Percentiles rank a stretch among this genome's conserved stretches.
These are phyloP conservation scores for Wakefieldia striispora DNA, from an alignment of 768 basidiomycete genomes.

Conservation along the genomic window DNA sequence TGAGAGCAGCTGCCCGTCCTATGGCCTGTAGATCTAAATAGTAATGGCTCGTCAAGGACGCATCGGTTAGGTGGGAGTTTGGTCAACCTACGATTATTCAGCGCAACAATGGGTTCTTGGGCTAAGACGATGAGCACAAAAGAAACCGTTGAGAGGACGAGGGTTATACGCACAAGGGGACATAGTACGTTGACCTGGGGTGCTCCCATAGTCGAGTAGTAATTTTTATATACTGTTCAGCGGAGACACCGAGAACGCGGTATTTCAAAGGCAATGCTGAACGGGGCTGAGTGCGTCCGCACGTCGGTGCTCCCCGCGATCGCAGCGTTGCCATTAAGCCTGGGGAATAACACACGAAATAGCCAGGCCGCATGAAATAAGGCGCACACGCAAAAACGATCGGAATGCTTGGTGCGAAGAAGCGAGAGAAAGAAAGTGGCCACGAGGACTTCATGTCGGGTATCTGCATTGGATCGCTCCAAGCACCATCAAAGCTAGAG, in stretches of 20 bases:
- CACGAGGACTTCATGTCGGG: slow-evolving; percentile 38
- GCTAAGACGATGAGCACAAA: slow-evolving; percentile 19
- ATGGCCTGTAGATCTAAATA: slow-evolving; percentile 53
- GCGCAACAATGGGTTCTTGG: slow-evolving; percentile 30
- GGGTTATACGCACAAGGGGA: slow-evolving; percentile 13
- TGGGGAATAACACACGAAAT: slow-evolving; percentile 28
- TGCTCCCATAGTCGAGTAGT: slow-evolving; percentile 13
- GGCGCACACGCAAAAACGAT: slow-evolving; percentile 36
- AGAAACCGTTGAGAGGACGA: not conserved
- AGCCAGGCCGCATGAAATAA: slow-evolving; percentile 30
- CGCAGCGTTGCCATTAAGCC: slow-evolving; percentile 27
- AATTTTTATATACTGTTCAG: slow-evolving; percentile 31
- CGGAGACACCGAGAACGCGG: slow-evolving; percentile 20
- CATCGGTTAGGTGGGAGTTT: not conserved
- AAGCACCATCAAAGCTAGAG: slow-evolving; percentile 25
- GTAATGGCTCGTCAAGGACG: not conserved
- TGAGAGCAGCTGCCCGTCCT: slow-evolving; percentile 42
- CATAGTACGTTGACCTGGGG: slow-evolving; percentile 21
- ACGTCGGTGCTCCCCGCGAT: slow-evolving; percentile 26
- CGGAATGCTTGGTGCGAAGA: slow-evolving; percentile 32
- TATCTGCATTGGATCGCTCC: slow-evolving; percentile 37
- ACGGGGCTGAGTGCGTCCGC: slow-evolving; percentile 25
- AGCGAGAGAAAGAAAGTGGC: slow-evolving; percentile 28
- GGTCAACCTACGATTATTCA: slow-evolving; percentile 42
- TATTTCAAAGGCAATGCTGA: slow-evolving; percentile 26